Base-by-base conservation (phyloP, 2,329 filamentous ascomycete species). In the Fonsecaea nubica region DNA sequence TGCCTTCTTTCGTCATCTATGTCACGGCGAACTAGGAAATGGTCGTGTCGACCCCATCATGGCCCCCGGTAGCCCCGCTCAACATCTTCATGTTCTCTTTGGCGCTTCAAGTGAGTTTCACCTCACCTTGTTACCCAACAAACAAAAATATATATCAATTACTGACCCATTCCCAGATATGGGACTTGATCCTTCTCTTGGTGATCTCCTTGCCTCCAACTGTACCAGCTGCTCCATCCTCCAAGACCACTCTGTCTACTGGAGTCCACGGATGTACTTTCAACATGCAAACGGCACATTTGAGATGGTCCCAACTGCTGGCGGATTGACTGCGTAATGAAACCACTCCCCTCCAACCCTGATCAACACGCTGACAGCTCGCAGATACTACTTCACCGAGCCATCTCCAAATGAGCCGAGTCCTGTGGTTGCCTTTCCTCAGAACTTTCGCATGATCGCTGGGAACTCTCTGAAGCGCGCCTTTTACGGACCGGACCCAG, bases 1-100 rank as follows among this genome's bases (percentile, higher is more conserved):
- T 72, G 93, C 90, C 66, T 97, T 97, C 79, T 97, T 92, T 92
- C 92, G 93, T 76, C 91, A 97, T 85, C 90, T 92, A 74, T 97
- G 92, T 79, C 90, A 87, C 72, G 89, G 88, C 63, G 85, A 86
- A 55, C 83, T 88, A 71, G 91, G 88, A 69, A 77, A 92, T 64
- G 90, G 87, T 58, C 87, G 92, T 64, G 82, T 96, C 48, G 92
- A 97, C 75, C 92, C 92, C 18, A 83, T 97, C 63, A 83, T 95
- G 63, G 84, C 87, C 65, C 85, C 85, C 2, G 89, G 87, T 58
- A 72, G 74, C 21, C 69, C 87, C 38, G 86, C 89, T 9, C 76
- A 82, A 66, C 93, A 97, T 78, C 85, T 86, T 25, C 93, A 97
- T 78, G 82, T 87, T 15, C 86, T 95, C 73, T 88, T 92, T 76